Evolutionary conservation across 2,329 filamentous ascomycete species (phyloP).

Genomic region (Coniella lustricola): DNA sequence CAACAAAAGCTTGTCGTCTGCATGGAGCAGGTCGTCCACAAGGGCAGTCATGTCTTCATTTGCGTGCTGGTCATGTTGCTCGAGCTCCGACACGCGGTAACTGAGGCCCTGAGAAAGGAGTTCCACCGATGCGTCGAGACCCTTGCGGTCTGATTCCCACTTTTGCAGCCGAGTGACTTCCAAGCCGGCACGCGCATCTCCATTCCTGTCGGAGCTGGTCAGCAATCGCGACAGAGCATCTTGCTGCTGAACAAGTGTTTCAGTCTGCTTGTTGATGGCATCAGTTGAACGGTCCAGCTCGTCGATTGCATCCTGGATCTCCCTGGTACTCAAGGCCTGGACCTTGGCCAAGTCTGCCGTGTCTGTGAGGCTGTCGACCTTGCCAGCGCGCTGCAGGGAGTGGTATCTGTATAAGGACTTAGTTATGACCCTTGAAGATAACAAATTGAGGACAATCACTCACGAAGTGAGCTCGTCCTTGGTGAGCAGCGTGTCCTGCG

Average conservation of each 20-base stretch:
- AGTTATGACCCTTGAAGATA: neutral
- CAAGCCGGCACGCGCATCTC: conserved; percentile 28
- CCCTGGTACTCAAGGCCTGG: conserved; percentile 49
- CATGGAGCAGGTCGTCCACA: conserved; percentile 43
- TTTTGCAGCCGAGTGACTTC: conserved; percentile 30
- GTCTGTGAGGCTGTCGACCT: conserved; percentile 38
- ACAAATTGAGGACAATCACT: conserved; percentile 17
- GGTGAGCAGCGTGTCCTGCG: conserved; percentile 44
- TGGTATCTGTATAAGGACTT: conserved; percentile 37
- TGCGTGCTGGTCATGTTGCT: conserved; percentile 42
- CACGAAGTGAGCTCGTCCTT: conserved; percentile 48
- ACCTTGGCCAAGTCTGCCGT: conserved; percentile 39
- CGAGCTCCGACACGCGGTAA: conserved; percentile 40
- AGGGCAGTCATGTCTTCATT: conserved; percentile 39
- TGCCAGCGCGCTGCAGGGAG: conserved; percentile 40
- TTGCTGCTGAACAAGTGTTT: conserved; percentile 54
- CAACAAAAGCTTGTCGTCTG: conserved; percentile 59
- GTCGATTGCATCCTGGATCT: conserved; percentile 54
- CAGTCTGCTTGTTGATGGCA: conserved; percentile 57
- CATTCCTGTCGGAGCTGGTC: conserved; percentile 32
- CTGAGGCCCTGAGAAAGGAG: conserved; percentile 40
- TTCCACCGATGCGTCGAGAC: conserved; percentile 38
- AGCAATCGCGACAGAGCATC: conserved; percentile 50
- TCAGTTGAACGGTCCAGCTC: conserved; percentile 59
- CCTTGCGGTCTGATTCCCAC: conserved; percentile 33